Base-by-base conservation (phyloP, 805 yeast species). In the Pichia sporocuriosa region DNA sequence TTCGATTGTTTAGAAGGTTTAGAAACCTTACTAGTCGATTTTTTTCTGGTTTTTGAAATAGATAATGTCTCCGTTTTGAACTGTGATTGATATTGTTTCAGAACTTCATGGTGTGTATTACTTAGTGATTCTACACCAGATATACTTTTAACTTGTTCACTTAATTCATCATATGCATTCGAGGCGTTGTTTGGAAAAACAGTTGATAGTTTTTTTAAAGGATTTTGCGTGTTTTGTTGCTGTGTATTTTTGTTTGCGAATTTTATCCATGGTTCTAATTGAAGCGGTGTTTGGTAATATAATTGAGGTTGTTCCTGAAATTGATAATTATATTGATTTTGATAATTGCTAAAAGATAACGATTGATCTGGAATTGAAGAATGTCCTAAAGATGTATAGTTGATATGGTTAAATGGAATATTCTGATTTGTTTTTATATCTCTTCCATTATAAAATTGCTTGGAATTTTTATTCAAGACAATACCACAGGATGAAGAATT, bases 11-110 rank as follows among this genome's bases (percentile, higher is more conserved):
- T n/a, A n/a, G n/a, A n/a, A n/a, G 7, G 25, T 26, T 24, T 44
- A 30, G 43, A 30, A 38, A 37, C 39, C 42, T 37, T 48, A 35
- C 27, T 37, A 35, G 33, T 39, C 33, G 41, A 38, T 28, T 24
- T 21, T 24, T 36, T 44, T 23, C 48, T 45, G 15, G 44, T 36
- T 30, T 47, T 47, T 10, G 13, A 17, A 6, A 44, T 24, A n/a
- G 35, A 39, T 10, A 41, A 23, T 36, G 36, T 28, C 2, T 36
- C 33, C n/a, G 34, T 19, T 23, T 30, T 34, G 9, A 37, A 43
- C 20, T 37, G 29, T 8, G 37, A 32, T 42, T 42, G 41, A 37
- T 13, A 42, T 26, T 36, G 36, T 23, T 37, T 37, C 9, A 32
- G 16, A 9, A 20, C n/a, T n/a, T n/a, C n/a, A n/a, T n/a, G n/a